Conservation (phyloP, 2,329 filamentous ascomycete genomes). For the Hymenoscyphus scutula region DNA sequence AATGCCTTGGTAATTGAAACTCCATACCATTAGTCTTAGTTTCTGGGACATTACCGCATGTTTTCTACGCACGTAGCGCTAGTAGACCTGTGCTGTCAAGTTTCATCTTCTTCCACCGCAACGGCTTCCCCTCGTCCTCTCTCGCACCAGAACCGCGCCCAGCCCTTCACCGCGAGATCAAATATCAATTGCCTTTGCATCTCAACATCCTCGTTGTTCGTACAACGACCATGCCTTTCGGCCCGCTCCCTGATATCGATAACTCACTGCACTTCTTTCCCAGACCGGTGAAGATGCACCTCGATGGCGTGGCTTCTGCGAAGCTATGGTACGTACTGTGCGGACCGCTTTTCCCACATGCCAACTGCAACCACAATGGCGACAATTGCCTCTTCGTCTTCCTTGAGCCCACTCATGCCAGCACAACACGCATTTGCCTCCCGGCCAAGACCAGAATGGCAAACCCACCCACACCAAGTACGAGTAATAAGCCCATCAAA, state of each 20-base stretch:
- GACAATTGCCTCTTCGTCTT: not conserved
- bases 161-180: slow-evolving; percentile 5
- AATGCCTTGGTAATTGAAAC: not conserved
- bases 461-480: not conserved
- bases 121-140: not conserved
- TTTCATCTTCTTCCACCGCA: slow-evolving; percentile 2
- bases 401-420: not conserved
- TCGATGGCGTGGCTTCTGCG: not conserved
- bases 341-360: slow-evolving; percentile 4
- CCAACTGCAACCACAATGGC: slow-evolving; percentile 1
- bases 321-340: not conserved
- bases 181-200: not conserved
- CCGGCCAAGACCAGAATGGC: not conserved
- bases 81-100: not conserved
- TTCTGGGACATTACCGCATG: not conserved
- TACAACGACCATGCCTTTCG: slow-evolving; percentile 1
- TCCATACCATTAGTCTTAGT: too few relatives aligned
- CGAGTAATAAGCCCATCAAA: not conserved
- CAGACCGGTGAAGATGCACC: slow-evolving; percentile 4
- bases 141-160: not conserved
- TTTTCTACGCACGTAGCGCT: not conserved
- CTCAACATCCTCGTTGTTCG: not conserved
- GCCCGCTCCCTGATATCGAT: not conserved
- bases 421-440: slow-evolving; percentile 4
- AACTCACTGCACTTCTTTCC: not conserved